phyloP scores from a whole-genome alignment of 2,329 filamentous ascomycete genomes.

The Rutstroemia sp. region DNA sequence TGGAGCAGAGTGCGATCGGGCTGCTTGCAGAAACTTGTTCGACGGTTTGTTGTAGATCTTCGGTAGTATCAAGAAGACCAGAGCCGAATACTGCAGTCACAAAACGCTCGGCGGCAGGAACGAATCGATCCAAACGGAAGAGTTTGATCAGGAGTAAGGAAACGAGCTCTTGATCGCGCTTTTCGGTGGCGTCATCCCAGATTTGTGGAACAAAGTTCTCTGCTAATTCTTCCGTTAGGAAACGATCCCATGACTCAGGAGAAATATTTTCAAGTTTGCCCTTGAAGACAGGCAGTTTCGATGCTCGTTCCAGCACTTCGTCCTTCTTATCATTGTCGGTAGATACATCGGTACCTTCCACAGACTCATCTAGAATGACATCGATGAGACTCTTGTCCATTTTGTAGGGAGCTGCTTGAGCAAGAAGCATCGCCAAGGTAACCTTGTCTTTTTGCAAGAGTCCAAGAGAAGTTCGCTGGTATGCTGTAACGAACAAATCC shows the following conservation, averaged over 20 bases:
- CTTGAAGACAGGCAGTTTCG: conserved; percentile 66
- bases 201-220: conserved; percentile 75
- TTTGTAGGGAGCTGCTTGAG: conserved; percentile 89
- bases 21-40: conserved; percentile 75
- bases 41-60: conserved; percentile 80
- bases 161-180: conserved; percentile 68
- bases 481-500: conserved; percentile 85
- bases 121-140: conserved; percentile 90
- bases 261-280: conserved; percentile 58
- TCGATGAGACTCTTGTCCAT: conserved; percentile 92
- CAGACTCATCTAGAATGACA: conserved; percentile 68
- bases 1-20: conserved; percentile 88
- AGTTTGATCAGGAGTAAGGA: conserved; percentile 89
- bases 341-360: conserved; percentile 73
- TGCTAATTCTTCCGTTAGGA: conserved; percentile 78
- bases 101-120: conserved; percentile 88
- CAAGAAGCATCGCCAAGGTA: conserved; percentile 88
- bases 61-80: conserved; percentile 73
- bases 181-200: conserved; percentile 58
- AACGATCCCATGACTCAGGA: conserved; percentile 65
- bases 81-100: conserved; percentile 78
- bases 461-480: conserved; percentile 87
- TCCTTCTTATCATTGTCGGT: conserved; percentile 56
- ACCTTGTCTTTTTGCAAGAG: conserved; percentile 90
- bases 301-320: conserved; percentile 60